Evolutionary conservation across 2,329 filamentous ascomycete species (phyloP).

Genomic region (Thermomyces lanuginosus): DNA sequence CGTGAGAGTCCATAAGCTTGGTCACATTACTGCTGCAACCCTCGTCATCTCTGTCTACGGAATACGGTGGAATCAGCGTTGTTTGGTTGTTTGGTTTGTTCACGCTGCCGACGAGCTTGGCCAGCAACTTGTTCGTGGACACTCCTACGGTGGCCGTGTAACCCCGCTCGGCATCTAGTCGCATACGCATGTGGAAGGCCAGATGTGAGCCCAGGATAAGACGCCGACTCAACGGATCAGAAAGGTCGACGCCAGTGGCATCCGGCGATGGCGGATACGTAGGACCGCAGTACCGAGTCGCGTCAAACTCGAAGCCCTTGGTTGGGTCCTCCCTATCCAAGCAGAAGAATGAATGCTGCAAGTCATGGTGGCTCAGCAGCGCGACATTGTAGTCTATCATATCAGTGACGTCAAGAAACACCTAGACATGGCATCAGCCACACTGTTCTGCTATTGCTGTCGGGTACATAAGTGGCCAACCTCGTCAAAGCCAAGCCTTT

Average conservation of each 20-base stretch:
- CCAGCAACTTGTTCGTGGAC: slow-evolving; percentile 69
- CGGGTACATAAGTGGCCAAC: slow-evolving; percentile 31
- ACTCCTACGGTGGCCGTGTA: slow-evolving; percentile 82
- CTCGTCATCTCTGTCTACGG: slow-evolving; percentile 9
- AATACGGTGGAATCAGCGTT: slow-evolving; percentile 53
- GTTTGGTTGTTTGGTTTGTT: slow-evolving; percentile 85
- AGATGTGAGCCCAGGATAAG: slow-evolving; percentile 68
- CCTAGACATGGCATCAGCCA: slow-evolving; percentile 18
- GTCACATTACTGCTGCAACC: slow-evolving; percentile 35
- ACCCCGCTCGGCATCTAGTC: slow-evolving; percentile 58
- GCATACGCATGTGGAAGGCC: slow-evolving; percentile 53
- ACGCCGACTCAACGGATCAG: slow-evolving; percentile 34
- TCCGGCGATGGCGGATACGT: slow-evolving; percentile 32
- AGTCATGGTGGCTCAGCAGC: slow-evolving; percentile 49
- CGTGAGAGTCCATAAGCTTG: slow-evolving; percentile 57
- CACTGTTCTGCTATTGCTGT: not conserved
- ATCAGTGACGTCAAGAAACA: slow-evolving; percentile 68
- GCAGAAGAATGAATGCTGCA: slow-evolving; percentile 61
- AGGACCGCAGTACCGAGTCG: slow-evolving; percentile 49
- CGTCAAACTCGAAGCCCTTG: slow-evolving; percentile 64
- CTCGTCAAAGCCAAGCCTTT: slow-evolving; percentile 82
- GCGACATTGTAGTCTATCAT: slow-evolving; percentile 67
- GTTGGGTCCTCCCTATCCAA: slow-evolving; percentile 58
- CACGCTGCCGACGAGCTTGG: slow-evolving; percentile 67
- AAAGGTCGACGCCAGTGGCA: slow-evolving; percentile 4